A percentile compares a stretch with the other conserved stretches of the same genome.
Conservation (phyloP, 345 rosid species). For the Brassica napus region DNA sequence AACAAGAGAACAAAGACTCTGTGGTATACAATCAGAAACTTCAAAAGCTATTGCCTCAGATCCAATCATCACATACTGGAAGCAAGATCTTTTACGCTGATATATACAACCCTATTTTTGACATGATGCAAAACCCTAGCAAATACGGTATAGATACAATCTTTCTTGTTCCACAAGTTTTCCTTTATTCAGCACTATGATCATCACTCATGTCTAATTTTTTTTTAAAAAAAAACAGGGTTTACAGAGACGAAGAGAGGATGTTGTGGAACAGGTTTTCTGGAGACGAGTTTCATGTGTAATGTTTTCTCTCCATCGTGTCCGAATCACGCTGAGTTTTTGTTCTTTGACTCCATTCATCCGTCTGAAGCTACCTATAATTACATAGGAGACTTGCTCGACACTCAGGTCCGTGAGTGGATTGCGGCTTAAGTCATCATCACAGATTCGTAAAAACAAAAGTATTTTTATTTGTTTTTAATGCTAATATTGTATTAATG, state of each 20-base stretch:
- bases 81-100: background rate
- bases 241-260: background rate
- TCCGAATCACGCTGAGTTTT: background rate
- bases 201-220: background rate
- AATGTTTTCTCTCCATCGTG: background rate
- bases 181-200: background rate
- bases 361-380: background rate
- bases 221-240: background rate
- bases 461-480: background rate
- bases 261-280: background rate
- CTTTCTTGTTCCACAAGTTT: background rate
- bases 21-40: background rate
- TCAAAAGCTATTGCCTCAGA: background rate
- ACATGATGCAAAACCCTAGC: constrained; percentile 1
- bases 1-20: background rate
- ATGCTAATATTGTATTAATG: background rate
- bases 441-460: background rate
- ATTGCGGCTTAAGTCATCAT: background rate
- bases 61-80: background rate
- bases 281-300: background rate
- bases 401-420: background rate
- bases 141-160: background rate
- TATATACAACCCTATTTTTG: background rate
- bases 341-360: background rate
- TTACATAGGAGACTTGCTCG: background rate